phyloP scores from a whole-genome alignment of 2,329 filamentous ascomycete genomes.

The Trichoderma gracile region DNA sequence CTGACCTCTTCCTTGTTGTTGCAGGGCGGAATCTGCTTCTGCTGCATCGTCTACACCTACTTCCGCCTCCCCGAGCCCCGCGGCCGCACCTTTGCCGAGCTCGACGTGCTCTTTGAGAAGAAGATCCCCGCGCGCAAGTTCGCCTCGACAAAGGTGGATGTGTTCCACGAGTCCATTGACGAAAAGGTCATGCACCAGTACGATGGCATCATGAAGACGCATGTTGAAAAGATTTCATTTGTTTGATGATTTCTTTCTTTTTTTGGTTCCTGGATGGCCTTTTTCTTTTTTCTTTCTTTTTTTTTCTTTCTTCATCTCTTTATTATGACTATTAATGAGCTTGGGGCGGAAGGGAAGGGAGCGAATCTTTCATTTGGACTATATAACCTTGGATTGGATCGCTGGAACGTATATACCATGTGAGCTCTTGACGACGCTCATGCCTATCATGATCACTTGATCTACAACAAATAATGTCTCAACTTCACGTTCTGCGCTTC shows the following conservation, averaged over 20 bases:
- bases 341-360: neutral
- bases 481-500: neutral
- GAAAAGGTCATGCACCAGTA: conserved; percentile 52
- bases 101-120: conserved; percentile 81
- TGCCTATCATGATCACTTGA: neutral
- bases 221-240: conserved; percentile 21
- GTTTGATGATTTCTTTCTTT: too few species aligned
- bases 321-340: conserved; percentile 4
- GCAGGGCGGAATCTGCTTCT: conserved; percentile 71
- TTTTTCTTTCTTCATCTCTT: neutral
- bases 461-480: conserved; percentile 5
- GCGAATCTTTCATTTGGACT: neutral
- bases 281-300: neutral
- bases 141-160: conserved; percentile 57
- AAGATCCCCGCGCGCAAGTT: conserved; percentile 73
- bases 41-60: conserved; percentile 73
- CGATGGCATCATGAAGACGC: conserved; percentile 39
- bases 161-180: conserved; percentile 55
- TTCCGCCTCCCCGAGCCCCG: conserved; percentile 66
- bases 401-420: conserved; percentile 9
- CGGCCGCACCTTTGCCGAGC: conserved; percentile 80
- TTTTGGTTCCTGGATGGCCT: neutral
- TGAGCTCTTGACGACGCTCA: neutral
- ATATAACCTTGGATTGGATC: neutral
- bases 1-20: too few species aligned